A percentile compares a stretch with the other conserved stretches of the same genome.
Conservation (phyloP, 1,139 yeast genomes). For the Pichiaceae sp. region DNA sequence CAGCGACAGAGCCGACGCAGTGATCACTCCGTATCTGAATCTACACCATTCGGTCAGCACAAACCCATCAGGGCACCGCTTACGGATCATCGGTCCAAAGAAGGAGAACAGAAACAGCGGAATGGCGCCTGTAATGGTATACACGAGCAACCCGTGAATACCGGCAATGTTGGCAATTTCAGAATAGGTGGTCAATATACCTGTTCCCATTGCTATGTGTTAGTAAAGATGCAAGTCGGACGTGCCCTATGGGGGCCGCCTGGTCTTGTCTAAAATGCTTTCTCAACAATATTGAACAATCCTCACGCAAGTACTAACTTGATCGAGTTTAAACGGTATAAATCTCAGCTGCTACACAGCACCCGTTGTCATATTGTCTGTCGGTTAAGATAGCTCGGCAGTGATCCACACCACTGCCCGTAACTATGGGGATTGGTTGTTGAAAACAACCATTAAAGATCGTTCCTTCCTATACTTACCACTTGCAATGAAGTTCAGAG, state of each 20-base stretch:
- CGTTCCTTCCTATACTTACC: slow-evolving; percentile 43
- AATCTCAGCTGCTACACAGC: slow-evolving; percentile 53
- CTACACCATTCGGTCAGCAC: slow-evolving; percentile 94
- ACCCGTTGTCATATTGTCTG: slow-evolving; percentile 34
- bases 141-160: slow-evolving; percentile 78
- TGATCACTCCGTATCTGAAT: slow-evolving; percentile 62
- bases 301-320: slow-evolving; percentile 86
- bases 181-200: slow-evolving; percentile 77
- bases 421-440: slow-evolving; percentile 2
- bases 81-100: slow-evolving; percentile 74
- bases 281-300: slow-evolving; percentile 34
- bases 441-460: slow-evolving; percentile 2
- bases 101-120: slow-evolving; percentile 79
- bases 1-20: slow-evolving; percentile 69
- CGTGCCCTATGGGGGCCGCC: too few relatives aligned
- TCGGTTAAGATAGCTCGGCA: too few relatives aligned
- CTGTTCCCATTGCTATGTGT: slow-evolving; percentile 75
- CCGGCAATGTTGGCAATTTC: slow-evolving; percentile 84
- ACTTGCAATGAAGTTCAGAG: slow-evolving; percentile 80
- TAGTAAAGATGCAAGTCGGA: slow-evolving; percentile 7
- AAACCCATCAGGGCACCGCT: slow-evolving; percentile 81
- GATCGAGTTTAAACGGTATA: slow-evolving; percentile 79
- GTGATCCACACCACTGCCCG: too few relatives aligned
- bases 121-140: slow-evolving; percentile 71
- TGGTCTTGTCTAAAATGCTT: slow-evolving; percentile 9